A percentile compares a stretch with the other conserved stretches of the same genome.
Conservation (phyloP, 192 early-diverging fungal genomes). For the Backusella tarrabulga region DNA sequence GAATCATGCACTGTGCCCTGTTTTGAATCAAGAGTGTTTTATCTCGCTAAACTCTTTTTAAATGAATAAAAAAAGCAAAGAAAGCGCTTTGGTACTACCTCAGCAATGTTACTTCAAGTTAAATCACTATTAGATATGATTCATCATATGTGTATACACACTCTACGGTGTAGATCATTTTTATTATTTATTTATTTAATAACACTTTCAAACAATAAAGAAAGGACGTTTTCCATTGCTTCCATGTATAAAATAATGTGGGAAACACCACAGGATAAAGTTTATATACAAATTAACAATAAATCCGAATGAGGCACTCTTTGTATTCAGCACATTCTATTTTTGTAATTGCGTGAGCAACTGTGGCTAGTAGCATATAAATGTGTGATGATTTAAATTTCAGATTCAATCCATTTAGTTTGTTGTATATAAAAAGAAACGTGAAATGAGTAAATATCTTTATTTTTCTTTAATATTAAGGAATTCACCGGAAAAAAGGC, state of each 20-base stretch:
- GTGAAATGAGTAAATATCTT: not conserved
- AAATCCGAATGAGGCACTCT: not conserved
- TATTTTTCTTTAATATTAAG: not conserved
- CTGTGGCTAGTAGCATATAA: not conserved
- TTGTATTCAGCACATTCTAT: not conserved
- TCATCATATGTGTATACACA: not conserved
- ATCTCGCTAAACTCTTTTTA: not conserved
- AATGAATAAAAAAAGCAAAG: not conserved
- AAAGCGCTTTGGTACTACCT: not conserved
- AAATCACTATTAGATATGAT: not conserved
- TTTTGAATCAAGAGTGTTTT: not conserved
- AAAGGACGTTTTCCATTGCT: not conserved
- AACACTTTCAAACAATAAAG: not conserved
- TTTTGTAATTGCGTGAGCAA: not conserved
- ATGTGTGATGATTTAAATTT: not conserved
- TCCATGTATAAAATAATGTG: not conserved
- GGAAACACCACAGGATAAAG: not conserved
- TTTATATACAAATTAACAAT: not conserved
- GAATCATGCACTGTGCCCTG: not conserved
- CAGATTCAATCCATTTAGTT: not conserved
- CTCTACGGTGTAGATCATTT: not conserved
- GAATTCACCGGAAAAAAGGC: not conserved
- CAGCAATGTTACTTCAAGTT: not conserved
- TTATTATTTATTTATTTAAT: not conserved
- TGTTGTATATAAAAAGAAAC: not conserved